These are phyloP conservation scores for Xerocomus brunneocitrinus DNA, from an alignment of 768 basidiomycete species.

Conservation along the genomic window DNA sequence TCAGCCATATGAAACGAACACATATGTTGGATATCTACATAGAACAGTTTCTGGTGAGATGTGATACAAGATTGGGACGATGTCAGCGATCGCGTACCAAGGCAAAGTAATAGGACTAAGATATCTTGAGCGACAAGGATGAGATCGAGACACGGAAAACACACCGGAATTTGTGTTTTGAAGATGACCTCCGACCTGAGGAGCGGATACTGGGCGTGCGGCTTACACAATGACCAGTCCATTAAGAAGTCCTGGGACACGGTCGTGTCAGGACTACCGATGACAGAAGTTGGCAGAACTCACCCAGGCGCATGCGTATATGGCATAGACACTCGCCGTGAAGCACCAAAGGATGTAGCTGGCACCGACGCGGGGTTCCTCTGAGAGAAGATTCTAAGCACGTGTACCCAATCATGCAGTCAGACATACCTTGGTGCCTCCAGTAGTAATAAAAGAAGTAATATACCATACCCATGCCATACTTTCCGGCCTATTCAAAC, in stretches of 20 bases:
- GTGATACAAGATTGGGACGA: neutral
- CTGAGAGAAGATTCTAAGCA: neutral
- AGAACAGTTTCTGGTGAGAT: neutral
- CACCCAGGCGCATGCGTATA: constrained; percentile 81
- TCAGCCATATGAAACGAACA: constrained; percentile 77
- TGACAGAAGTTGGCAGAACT: constrained; percentile 14
- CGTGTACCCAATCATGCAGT: neutral
- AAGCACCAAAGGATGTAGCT: constrained; percentile 70
- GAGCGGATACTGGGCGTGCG: constrained; percentile 49
- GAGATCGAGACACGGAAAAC: constrained; percentile 9
- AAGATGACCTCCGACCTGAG: constrained; percentile 78
- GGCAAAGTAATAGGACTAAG: constrained; percentile 72
- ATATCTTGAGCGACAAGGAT: neutral
- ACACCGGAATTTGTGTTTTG: constrained; percentile 53
- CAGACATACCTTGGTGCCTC: constrained; percentile 54
- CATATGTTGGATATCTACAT: constrained; percentile 53
- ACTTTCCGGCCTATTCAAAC: constrained; percentile 73
- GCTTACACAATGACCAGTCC: constrained; percentile 84
- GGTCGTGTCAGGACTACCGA: neutral
- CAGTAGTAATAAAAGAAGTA: constrained; percentile 72
- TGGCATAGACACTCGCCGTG: constrained; percentile 54
- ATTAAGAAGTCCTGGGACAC: constrained; percentile 73
- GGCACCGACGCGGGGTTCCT: constrained; percentile 36
- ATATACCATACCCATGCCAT: constrained; percentile 58
- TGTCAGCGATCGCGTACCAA: constrained; percentile 43